Evolutionary conservation across 2,329 filamentous ascomycete species (phyloP).

Genomic region (Ceratocystis cubensis): DNA sequence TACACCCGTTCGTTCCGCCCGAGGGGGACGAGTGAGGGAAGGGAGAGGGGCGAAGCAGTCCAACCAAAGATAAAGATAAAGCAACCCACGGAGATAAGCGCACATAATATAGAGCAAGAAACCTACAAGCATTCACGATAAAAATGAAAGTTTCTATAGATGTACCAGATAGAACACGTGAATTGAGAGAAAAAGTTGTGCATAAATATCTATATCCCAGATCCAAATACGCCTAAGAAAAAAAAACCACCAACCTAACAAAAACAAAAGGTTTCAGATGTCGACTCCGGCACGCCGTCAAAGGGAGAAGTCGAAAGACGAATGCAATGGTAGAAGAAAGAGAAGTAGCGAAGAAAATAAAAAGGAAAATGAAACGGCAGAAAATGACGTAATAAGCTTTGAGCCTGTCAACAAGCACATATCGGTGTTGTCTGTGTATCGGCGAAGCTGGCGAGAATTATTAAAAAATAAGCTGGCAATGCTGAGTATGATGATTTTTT

Average conservation of each 20-base stretch:
- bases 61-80: constrained; percentile 12
- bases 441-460: too few species aligned
- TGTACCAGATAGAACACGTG: background rate
- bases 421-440: too few species aligned
- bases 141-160: background rate
- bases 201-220: constrained; percentile 4
- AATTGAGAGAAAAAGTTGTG: background rate
- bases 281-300: background rate
- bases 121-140: background rate
- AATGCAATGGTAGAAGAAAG: background rate
- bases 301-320: background rate
- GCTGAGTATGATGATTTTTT: background rate
- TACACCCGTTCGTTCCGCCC: constrained; percentile 62
- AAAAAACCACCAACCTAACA: background rate
- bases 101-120: background rate
- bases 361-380: background rate
- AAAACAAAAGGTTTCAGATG: background rate
- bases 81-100: background rate
- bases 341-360: background rate
- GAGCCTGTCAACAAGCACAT: background rate
- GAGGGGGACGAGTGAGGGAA: constrained; percentile 24
- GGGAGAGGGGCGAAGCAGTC: background rate
- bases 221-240: background rate
- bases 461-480: background rate
- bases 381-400: background rate